Percentiles rank a stretch among this genome's conserved stretches.
Evolutionary conservation across 805 yeast genomes (phyloP).

Genomic region (Candida michaelii): DNA sequence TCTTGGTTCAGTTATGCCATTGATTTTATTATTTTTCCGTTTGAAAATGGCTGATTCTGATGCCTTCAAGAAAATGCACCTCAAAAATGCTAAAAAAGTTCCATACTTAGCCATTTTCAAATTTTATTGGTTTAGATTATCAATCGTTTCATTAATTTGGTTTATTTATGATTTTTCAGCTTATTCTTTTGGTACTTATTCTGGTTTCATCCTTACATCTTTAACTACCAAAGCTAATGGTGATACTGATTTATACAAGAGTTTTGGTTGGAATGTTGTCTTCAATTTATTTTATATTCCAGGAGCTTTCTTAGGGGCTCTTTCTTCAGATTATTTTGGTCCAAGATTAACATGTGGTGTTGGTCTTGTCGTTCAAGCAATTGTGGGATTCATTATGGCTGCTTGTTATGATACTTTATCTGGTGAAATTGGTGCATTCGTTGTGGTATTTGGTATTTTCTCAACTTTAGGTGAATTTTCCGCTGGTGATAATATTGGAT

Average conservation of each 20-base stretch:
- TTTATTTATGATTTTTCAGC: constrained; percentile 86
- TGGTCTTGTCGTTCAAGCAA: constrained; percentile 74
- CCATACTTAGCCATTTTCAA: constrained; percentile 73
- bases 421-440: constrained; percentile 70
- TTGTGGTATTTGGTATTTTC: constrained; percentile 86
- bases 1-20: constrained; percentile 85
- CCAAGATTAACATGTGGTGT: constrained; percentile 73
- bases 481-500: constrained; percentile 90
- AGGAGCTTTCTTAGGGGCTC: constrained; percentile 87
- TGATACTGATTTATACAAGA: constrained; percentile 60
- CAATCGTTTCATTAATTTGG: constrained; percentile 78
- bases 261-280: constrained; percentile 92
- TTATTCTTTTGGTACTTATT: constrained; percentile 85
- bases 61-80: constrained; percentile 65
- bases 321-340: constrained; percentile 83
- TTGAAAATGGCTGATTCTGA: constrained; percentile 72
- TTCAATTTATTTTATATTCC: constrained; percentile 87
- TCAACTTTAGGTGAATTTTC: constrained; percentile 89
- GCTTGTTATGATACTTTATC: constrained; percentile 58
- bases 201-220: constrained; percentile 62
- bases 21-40: constrained; percentile 75
- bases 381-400: constrained; percentile 83
- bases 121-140: constrained; percentile 80
- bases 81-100: constrained; percentile 53
- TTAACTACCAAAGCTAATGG: constrained; percentile 44